phyloP scores from a whole-genome alignment of 139 green algal species.

The Tetradesmus obliquus region DNA sequence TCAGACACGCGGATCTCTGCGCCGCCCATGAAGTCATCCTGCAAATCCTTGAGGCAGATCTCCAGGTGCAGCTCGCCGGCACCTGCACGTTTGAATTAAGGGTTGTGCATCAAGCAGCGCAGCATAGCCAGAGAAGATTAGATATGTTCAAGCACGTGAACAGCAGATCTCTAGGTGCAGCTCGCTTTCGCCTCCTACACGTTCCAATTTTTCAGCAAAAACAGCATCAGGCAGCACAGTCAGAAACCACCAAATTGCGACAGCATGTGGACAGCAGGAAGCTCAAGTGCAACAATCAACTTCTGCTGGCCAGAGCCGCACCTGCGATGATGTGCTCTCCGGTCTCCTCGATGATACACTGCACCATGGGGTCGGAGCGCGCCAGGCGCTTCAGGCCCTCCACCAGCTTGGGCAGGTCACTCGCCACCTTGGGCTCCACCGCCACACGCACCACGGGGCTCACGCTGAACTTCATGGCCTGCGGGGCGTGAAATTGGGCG shows the following conservation, averaged over 20 bases:
- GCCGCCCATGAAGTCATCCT: conserved; percentile 99
- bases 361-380: conserved; percentile 99
- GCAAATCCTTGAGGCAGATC: conserved; percentile 99
- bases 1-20: conserved; percentile 92
- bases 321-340: conserved; percentile 99
- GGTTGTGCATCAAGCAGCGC: no score
- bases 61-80: conserved; percentile 76
- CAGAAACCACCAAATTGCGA: no score
- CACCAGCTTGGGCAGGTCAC: conserved; percentile 99
- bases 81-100: not conserved
- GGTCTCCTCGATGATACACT: conserved; percentile 98
- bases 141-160: no score
- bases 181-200: no score
- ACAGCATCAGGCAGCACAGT: not conserved
- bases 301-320: no score
- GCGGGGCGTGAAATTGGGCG: not conserved
- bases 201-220: not conserved
- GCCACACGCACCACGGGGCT: conserved; percentile 92
- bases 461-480: conserved; percentile 99
- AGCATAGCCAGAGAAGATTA: no score
- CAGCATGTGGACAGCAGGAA: no score
- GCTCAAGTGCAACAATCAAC: no score
- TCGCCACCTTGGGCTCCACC: conserved; percentile 80
- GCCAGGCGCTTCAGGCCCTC: conserved; percentile 98
- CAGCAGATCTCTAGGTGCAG: no score